Conservation (phyloP, 106 monocot species). For the Phalaenopsis aphrodite region DNA sequence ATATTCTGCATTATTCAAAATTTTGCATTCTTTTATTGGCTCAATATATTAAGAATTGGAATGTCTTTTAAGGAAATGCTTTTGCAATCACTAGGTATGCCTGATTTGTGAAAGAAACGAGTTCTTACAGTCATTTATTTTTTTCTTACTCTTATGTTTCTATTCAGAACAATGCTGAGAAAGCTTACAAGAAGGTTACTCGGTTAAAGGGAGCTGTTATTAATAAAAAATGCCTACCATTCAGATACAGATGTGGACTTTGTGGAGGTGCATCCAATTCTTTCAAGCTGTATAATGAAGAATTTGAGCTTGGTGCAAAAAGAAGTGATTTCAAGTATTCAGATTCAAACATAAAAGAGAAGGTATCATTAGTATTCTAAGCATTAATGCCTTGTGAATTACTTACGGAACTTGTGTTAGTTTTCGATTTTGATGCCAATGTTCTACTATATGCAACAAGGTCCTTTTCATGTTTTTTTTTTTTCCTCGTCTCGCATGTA, state of each 20-base stretch:
- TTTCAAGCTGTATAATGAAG: slow-evolving; percentile 28
- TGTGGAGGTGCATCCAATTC: slow-evolving; percentile 57
- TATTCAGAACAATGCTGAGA: slow-evolving; percentile 56
- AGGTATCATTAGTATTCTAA: slow-evolving; percentile 37
- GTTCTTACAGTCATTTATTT: neutral
- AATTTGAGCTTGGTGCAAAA: slow-evolving; percentile 26
- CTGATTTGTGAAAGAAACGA: neutral
- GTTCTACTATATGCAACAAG: neutral
- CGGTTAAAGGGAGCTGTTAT: slow-evolving; percentile 19
- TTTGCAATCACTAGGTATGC: neutral
- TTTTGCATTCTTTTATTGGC: neutral
- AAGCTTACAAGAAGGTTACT: slow-evolving; percentile 35
- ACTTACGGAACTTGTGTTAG: neutral
- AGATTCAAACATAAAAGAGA: slow-evolving; percentile 30
- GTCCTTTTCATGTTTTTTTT: neutral
- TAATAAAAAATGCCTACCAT: slow-evolving; percentile 26
- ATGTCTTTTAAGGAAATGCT: neutral
- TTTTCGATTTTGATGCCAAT: neutral
- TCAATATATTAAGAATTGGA: neutral
- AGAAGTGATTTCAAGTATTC: slow-evolving; percentile 22
- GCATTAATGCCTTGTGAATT: neutral
- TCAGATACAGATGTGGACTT: slow-evolving; percentile 54
- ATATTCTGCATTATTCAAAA: no score
- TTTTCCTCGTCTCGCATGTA: neutral
- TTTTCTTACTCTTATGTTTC: neutral